Evolutionary conservation across 148 eudicot genomes (phyloP), one percentile per base, ranked within the genome.

Genomic region (Cornus kousa): DNA sequence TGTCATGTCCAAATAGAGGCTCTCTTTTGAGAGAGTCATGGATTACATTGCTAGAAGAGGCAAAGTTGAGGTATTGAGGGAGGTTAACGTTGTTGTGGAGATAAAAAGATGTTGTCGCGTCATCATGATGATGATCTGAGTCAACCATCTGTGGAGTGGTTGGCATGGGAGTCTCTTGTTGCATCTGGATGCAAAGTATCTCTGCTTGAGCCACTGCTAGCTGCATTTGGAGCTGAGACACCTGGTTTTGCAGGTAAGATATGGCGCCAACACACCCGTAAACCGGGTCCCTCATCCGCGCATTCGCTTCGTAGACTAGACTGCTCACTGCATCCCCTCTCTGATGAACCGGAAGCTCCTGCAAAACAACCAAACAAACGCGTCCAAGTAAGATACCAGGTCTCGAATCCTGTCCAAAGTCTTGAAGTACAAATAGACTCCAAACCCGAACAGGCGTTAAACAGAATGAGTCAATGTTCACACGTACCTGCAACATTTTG

Each of bases 251-350:
- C 37, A 94, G 85, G 85, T 73, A 90, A 0, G 98, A 89, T 59
- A 94, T 94, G 9, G 93, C 91, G 2, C 97, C 97, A 5, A 92
- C 98, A 67, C 98, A 94, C 4, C 98, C 98, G 22, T 94, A 94
- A 2, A 94, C 98, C 0, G 98, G 98, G 82, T 94, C 98, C 16
- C 93, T 83, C 81, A 82, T 82, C 69, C 98, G 82, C 23, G 98
- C 98, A 20, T 87, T 92, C 8, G 98, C 98, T 84, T 94, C 98
- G 57, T 88, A 94, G 5, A 94, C 98, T 43, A 94, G 74, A 71
- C 98, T 92, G 87, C 90, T 87, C 78, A 94, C 98, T 70, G 98
- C 95, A 80, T 94, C 98, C 72, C 77, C 95, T 80, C 98, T 87
- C 74, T 91, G 93, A 24, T 92, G 88, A 71, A 88, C 40, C 13